A percentile compares a stretch with the other conserved stretches of the same genome.
Conservation (phyloP, 208 protist genomes). For the Crithidia mellificae region DNA sequence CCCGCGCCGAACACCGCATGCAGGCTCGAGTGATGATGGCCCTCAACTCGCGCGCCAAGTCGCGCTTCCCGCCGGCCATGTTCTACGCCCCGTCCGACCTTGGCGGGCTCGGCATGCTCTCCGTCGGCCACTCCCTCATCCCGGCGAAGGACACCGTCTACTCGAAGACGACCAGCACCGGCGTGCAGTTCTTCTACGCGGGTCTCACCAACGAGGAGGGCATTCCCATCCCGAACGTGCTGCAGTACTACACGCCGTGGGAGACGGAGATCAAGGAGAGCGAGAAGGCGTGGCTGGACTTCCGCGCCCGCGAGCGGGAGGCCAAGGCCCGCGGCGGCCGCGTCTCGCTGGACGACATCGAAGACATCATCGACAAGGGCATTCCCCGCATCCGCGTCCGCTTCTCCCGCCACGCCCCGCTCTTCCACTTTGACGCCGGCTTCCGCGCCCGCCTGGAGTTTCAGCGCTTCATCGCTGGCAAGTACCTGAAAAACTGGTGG, state of each 20-base stretch:
- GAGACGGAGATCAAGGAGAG: slow-evolving; percentile 99
- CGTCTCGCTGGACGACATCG: slow-evolving; percentile 99
- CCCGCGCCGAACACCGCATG: slow-evolving; percentile 99
- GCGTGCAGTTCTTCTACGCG: slow-evolving; percentile 99
- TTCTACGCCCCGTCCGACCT: slow-evolving; percentile 99
- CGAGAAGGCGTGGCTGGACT: slow-evolving; percentile 99
- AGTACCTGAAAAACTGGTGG: slow-evolving; percentile 99
- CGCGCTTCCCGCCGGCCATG: slow-evolving; percentile 99
- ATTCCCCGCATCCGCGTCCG: slow-evolving; percentile 99
- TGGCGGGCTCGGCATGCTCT: slow-evolving; percentile 99
- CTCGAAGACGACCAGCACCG: slow-evolving; percentile 97
- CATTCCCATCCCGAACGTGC: slow-evolving; percentile 99
- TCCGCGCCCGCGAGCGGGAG: slow-evolving; percentile 98
- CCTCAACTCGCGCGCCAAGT: slow-evolving; percentile 99
- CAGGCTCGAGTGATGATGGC: slow-evolving; percentile 99
- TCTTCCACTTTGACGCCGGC: slow-evolving; percentile 99
- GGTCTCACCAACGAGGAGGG: slow-evolving; percentile 99
- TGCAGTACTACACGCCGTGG: slow-evolving; percentile 99
- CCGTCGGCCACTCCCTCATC: slow-evolving; percentile 99
- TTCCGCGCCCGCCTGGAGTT: slow-evolving; percentile 99
- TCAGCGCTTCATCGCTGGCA: slow-evolving; percentile 98
- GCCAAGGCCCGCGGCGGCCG: slow-evolving; percentile 97
- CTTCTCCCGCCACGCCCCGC: slow-evolving; percentile 99
- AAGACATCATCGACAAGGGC: slow-evolving; percentile 99
- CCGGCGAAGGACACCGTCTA: slow-evolving; percentile 98